Evolutionary conservation across 2,329 filamentous ascomycete species (phyloP).

Genomic region (Trichoderma endophyticum): DNA sequence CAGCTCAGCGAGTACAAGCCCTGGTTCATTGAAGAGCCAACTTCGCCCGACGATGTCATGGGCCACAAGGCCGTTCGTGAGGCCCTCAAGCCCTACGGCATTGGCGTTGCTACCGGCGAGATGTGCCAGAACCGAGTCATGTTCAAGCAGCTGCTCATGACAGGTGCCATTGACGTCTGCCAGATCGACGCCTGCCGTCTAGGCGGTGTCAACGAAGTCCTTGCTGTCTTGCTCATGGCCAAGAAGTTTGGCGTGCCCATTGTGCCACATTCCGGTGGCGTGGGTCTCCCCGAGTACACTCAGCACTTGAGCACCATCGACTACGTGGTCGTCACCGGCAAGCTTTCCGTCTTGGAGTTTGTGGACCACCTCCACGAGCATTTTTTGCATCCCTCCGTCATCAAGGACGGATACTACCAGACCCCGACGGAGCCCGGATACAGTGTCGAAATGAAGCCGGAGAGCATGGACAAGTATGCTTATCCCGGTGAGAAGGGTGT

Average conservation of each 20-base stretch:
- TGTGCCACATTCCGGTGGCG: constrained; percentile 84
- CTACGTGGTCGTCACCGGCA: constrained; percentile 81
- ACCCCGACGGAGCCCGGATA: constrained; percentile 82
- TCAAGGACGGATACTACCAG: constrained; percentile 83
- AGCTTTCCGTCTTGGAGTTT: constrained; percentile 81
- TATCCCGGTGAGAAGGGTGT: constrained; percentile 75
- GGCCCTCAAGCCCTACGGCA: constrained; percentile 68
- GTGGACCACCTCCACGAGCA: constrained; percentile 94
- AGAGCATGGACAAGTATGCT: constrained; percentile 75
- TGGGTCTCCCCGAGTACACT: constrained; percentile 89
- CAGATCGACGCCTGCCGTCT: constrained; percentile 89
- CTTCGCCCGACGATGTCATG: constrained; percentile 82
- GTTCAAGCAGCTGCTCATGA: constrained; percentile 85
- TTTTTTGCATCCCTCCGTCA: constrained; percentile 76
- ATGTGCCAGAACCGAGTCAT: constrained; percentile 95
- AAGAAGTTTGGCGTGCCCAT: constrained; percentile 76
- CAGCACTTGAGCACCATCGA: constrained; percentile 91
- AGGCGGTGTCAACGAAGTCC: constrained; percentile 86
- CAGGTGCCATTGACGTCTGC: constrained; percentile 79
- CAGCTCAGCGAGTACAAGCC: constrained; percentile 78
- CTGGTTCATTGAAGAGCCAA: constrained; percentile 95
- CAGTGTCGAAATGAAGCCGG: constrained; percentile 89
- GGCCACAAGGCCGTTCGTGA: constrained; percentile 83
- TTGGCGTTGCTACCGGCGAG: constrained; percentile 87
- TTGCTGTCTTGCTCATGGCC: constrained; percentile 85